Evolutionary conservation across 768 basidiomycete genomes (phyloP).

Genomic region (Boletus subparvulus): DNA sequence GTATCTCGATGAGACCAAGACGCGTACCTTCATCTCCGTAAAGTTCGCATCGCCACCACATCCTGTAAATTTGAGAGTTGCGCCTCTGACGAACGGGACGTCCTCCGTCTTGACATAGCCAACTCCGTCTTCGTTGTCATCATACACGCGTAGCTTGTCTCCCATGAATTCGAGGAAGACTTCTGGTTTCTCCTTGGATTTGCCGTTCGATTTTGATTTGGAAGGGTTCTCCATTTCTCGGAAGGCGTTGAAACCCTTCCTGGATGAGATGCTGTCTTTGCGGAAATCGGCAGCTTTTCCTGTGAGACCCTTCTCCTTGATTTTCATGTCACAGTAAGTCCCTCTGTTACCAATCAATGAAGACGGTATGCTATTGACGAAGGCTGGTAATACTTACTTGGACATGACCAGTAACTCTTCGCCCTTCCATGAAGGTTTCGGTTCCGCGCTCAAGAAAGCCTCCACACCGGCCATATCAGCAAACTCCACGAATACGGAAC

Average conservation of each 20-base stretch:
- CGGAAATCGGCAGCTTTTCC: constrained; percentile 66
- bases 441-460: constrained; percentile 76
- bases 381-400: constrained; percentile 53
- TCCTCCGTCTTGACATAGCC: constrained; percentile 46
- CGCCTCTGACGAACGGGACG: constrained; percentile 43
- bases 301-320: constrained; percentile 87
- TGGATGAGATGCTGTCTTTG: constrained; percentile 51
- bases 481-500: constrained; percentile 93
- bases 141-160: constrained; percentile 59
- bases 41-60: constrained; percentile 59
- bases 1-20: not conserved
- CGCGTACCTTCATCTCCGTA: constrained; percentile 53
- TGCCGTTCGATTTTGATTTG: constrained; percentile 35
- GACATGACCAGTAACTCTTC: constrained; percentile 80
- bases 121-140: constrained; percentile 47
- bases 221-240: constrained; percentile 51
- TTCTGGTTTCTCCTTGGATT: constrained; percentile 50
- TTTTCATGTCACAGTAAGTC: constrained; percentile 93
- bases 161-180: constrained; percentile 77
- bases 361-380: not conserved
- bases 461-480: constrained; percentile 65
- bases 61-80: constrained; percentile 50
- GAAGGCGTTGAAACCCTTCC: constrained; percentile 78
- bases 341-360: constrained; percentile 45
- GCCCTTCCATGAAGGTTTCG: constrained; percentile 79